Conservation (phyloP, 306 rosid genomes). For the Ceratonia siliqua region DNA sequence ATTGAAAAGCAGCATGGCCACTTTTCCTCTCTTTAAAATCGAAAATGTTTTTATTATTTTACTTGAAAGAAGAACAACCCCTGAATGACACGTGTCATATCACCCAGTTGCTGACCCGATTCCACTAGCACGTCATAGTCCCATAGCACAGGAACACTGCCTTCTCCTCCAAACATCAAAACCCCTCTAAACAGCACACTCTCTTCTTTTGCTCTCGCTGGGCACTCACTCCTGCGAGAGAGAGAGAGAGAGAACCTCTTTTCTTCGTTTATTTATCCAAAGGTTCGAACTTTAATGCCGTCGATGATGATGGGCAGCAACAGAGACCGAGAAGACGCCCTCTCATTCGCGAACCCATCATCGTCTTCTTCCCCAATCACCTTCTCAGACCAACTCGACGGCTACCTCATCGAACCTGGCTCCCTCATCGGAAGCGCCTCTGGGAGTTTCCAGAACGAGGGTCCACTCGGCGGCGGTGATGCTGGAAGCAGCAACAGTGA, state of each 20-base stretch:
- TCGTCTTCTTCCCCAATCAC: conserved; percentile 81
- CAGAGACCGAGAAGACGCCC: conserved; percentile 69
- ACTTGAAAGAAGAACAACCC: neutral
- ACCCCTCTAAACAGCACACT: conserved; percentile 22
- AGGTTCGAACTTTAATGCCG: neutral
- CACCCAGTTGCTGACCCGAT: neutral
- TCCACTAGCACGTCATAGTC: neutral
- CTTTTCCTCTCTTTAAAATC: no score
- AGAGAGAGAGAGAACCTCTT: neutral
- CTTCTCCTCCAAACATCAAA: conserved; percentile 20
- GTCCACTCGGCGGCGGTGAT: conserved; percentile 40
- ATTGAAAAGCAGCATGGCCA: no score
- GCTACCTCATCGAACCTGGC: conserved; percentile 72
- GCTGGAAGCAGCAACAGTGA: conserved; percentile 37
- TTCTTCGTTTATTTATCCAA: conserved; percentile 5
- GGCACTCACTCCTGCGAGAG: conserved; percentile 16
- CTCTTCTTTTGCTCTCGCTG: neutral
- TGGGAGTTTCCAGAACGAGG: conserved; percentile 89
- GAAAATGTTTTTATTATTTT: no score
- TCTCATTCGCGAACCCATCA: conserved; percentile 66
- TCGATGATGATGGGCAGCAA: conserved; percentile 44
- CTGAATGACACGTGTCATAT: conserved; percentile 38
- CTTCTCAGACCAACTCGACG: conserved; percentile 73
- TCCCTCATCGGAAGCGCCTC: conserved; percentile 62
- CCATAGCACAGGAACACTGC: conserved; percentile 28